Percentiles rank a stretch among this genome's conserved stretches.
These are phyloP conservation scores for Stenocarpella maydis DNA, from an alignment of 2,329 filamentous ascomycete genomes.

Conservation along the genomic window DNA sequence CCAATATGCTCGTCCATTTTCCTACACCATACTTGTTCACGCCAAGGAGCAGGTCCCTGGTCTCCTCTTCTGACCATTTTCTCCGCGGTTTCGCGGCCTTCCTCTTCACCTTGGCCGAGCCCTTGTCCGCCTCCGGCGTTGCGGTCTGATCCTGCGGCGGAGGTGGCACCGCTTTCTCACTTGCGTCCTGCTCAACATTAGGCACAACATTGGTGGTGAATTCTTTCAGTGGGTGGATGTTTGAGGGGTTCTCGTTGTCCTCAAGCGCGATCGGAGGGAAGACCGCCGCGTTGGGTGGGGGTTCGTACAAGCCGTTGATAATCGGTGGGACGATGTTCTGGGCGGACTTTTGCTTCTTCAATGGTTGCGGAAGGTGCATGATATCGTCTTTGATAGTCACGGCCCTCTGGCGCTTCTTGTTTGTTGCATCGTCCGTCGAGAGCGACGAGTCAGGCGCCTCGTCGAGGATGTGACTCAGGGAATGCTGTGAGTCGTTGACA, in stretches of 20 bases:
- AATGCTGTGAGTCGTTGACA: conserved; percentile 50
- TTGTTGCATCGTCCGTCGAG: conserved; percentile 48
- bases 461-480: conserved; percentile 56
- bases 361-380: conserved; percentile 69
- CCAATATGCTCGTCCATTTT: conserved; percentile 71
- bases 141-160: conserved; percentile 15
- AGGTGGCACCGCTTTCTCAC: conserved; percentile 27
- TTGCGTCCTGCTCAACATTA: conserved; percentile 38
- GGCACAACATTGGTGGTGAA: conserved; percentile 43
- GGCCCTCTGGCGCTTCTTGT: conserved; percentile 63
- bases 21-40: conserved; percentile 70
- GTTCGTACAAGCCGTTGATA: conserved; percentile 70
- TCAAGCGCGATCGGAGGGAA: conserved; percentile 71
- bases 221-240: conserved; percentile 47
- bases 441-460: conserved; percentile 48
- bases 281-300: conserved; percentile 66
- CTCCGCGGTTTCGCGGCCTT: conserved; percentile 65
- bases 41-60: conserved; percentile 67
- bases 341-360: conserved; percentile 68
- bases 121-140: conserved; percentile 45
- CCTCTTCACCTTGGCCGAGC: conserved; percentile 55
- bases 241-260: conserved; percentile 51
- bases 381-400: conserved; percentile 66
- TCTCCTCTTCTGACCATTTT: conserved; percentile 73
- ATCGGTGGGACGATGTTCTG: conserved; percentile 68